Evolutionary conservation across 768 basidiomycete species (phyloP), one percentile per base, ranked within the genome.

Genomic region (Xerocomellus intermedius): DNA sequence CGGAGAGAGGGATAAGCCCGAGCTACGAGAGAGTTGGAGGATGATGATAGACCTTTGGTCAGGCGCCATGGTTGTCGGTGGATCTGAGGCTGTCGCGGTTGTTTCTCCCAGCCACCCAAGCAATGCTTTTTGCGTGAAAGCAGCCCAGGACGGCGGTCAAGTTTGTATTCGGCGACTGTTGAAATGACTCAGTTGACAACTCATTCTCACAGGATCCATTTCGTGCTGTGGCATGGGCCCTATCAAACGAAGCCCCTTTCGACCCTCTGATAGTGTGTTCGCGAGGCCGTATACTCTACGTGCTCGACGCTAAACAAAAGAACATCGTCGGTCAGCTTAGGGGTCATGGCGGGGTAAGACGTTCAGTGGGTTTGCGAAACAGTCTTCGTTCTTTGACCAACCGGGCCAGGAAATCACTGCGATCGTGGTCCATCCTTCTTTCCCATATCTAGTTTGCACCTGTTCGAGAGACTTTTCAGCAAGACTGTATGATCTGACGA

Each of bases 381-480:
- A 21, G 4, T 26, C 13, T 33, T 42, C 42, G 5, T 38, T 48
- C 33, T 16, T 58, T 64, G 62, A 59, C 41, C 38, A 39, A 16
- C 44, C 83, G 80, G 71, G 75, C 26, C 36, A 71, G 70, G 67
- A 71, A 48, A 89, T 92, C 54, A 89, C 86, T 0, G 84, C 85
- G 9, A 79, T 92, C 7, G 79, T 75, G 0, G 82, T 86, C 8
- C 85, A 90, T 66, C 86, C 85, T 6, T 72, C 61, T 0, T 73
- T 73, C 41, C 82, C 84, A 12, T 75, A 86, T 57, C 65, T 86
- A 4, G 77, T 89, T 57, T 85, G 84, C 60, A 87, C 86, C 2
- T 89, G 88, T 14, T 89, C 89, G 0, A 74, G 84, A 41, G 89
- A 92, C 66, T 82, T 81, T 61, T 81, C 87, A 0, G 77, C 83